A percentile compares a stretch with the other conserved stretches of the same genome.
These are phyloP conservation scores for Noccaea bulbosa DNA, from an alignment of 345 rosid species.

Conservation along the genomic window DNA sequence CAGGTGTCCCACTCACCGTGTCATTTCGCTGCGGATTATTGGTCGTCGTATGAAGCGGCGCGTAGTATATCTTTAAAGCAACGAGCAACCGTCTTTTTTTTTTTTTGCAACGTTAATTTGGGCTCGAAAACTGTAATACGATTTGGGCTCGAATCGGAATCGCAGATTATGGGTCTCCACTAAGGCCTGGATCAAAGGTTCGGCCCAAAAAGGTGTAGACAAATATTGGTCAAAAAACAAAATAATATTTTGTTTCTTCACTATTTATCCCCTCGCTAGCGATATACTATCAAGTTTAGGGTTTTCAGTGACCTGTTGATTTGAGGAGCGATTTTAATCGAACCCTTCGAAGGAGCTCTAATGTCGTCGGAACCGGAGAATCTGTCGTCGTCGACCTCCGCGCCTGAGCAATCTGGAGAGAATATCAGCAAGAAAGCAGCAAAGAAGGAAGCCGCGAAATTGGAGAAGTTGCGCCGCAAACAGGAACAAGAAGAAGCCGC, in stretches of 20 bases:
- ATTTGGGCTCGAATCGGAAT: too few relatives aligned
- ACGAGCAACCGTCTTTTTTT: slow-evolving; percentile 30
- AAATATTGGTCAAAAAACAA: too few relatives aligned
- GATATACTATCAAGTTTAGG: slow-evolving; percentile 6
- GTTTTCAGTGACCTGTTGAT: slow-evolving; percentile 6
- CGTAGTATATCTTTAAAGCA: slow-evolving; percentile 27
- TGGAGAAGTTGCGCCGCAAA: slow-evolving; percentile 73
- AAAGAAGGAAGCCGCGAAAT: slow-evolving; percentile 83
- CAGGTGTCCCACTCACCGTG: slow-evolving; percentile 6
- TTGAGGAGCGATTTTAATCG: not conserved
- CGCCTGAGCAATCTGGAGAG: slow-evolving; percentile 42
- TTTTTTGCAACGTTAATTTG: too few relatives aligned
- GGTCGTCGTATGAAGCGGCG: slow-evolving; percentile 38
- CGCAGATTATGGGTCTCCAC: too few relatives aligned
- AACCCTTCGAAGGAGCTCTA: not conserved
- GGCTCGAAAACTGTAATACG: too few relatives aligned
- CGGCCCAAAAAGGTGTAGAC: too few relatives aligned
- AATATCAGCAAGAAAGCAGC: slow-evolving; percentile 76
- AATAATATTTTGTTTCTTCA: not conserved
- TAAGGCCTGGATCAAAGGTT: too few relatives aligned
- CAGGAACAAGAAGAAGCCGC: slow-evolving; percentile 54
- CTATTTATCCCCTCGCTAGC: not conserved
- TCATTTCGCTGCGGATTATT: not conserved
- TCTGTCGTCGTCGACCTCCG: not conserved
- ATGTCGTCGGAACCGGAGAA: slow-evolving; percentile 43